Percentiles rank a stretch among this genome's conserved stretches.
phyloP scores from a whole-genome alignment of 176 grass and related monocot genomes.

The Ampelocalamus luodianensis region DNA sequence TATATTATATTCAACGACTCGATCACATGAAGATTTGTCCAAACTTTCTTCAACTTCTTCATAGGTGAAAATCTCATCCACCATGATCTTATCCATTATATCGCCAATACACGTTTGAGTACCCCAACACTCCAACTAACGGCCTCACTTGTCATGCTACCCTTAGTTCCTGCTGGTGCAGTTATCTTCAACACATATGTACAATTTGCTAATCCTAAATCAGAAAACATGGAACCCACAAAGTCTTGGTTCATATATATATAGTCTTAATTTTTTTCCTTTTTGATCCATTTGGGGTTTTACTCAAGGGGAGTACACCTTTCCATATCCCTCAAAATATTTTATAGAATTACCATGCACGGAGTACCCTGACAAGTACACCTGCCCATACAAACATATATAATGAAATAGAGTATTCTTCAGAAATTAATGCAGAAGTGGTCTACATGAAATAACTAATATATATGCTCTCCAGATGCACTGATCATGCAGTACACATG shows the following conservation, averaged over 20 bases:
- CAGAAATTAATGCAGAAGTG: neutral
- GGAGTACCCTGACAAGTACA: neutral
- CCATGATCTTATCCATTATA: neutral
- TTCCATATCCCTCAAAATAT: neutral
- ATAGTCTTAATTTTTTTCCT: neutral
- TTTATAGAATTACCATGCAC: conserved; percentile 3
- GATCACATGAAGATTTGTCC: neutral
- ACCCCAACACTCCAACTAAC: conserved; percentile 13
- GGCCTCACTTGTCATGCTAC: neutral
- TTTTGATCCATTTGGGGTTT: neutral
- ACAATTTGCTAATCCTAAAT: neutral
- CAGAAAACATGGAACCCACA: neutral
- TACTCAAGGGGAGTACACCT: neutral
- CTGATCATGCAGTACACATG: neutral
- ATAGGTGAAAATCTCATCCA: neutral
- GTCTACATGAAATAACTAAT: neutral
- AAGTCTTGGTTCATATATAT: neutral
- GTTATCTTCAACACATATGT: neutral
- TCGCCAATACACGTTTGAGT: neutral
- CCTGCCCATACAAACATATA: conserved; percentile 29
- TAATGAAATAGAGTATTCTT: neutral
- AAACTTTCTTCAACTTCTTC: neutral
- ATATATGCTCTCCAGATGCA: neutral
- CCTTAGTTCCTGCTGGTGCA: neutral
- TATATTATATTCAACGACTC: neutral